Evolutionary conservation across 805 yeast species (phyloP), one percentile per base, ranked within the genome.

Genomic region (Ogataea nitratoaversa): DNA sequence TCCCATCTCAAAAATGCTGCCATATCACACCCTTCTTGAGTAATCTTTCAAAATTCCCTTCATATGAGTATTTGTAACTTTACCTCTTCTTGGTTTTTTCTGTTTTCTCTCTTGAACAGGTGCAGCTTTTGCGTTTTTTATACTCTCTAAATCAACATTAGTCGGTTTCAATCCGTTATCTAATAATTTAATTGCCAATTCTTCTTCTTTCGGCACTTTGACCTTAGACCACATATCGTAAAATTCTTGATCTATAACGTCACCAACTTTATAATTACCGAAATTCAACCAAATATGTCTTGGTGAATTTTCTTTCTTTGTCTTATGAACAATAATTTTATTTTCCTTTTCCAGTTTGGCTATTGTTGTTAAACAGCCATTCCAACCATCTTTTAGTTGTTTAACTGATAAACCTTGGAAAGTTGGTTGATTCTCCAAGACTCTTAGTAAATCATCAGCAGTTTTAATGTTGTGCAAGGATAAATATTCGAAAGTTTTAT

Each of bases 61-160:
- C 95, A 93, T 84, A 64, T 93, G 99, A 2, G 95, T 83, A 62
- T 93, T 93, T 9, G 99, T 93, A 55, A 93, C 78, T 70, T 89
- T 93, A 34, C 96, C 95, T 57, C 89, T 77, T 65, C 98, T 79
- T 37, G 95, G 86, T 64, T 86, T 90, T 76, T 88, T 88, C 60
- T 84, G 89, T 66, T 89, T 91, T 61, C 84, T 78, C 49, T 78
- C 82, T 37, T 72, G 76, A 24, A 66, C 68, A 1, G 71, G 65
- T 14, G 70, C 63, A 30, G 70, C 72, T 34, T 75, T 76, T 41
- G 75, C 77, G 58, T 80, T 83, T 63, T 82, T 86, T 44, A 89
- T 66, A n/a, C 85, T 77, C 31, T 89, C 86, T n/a, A 99, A 98
- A 59, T 93, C 99, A n/a, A 89, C 93, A 56, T 93, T 84, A 0